phyloP scores from a whole-genome alignment of 106 monocot species.

The Agapanthus africanus region DNA sequence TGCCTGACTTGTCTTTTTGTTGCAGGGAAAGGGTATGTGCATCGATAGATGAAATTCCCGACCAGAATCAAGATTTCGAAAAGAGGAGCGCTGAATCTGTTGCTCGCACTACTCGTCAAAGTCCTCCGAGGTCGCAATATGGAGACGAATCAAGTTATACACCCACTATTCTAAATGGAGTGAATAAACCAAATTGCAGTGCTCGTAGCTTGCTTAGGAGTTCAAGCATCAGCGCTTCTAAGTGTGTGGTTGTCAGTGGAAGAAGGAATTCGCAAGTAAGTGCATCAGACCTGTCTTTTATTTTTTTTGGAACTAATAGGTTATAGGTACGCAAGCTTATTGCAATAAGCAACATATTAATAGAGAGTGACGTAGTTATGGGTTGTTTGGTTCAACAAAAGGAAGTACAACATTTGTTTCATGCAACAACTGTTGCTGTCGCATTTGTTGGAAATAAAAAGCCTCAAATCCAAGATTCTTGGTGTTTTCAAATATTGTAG shows the following conservation, averaged over 20 bases:
- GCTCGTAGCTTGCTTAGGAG: constrained; percentile 61
- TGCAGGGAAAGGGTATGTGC: constrained; percentile 40
- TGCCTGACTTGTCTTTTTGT: not conserved
- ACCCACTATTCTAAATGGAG: constrained; percentile 26
- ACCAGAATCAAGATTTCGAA: constrained; percentile 28
- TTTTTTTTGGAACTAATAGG: no score
- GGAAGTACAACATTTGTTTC: no score
- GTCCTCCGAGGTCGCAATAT: constrained; percentile 39
- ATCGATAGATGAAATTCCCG: constrained; percentile 20
- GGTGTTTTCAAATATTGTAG: no score
- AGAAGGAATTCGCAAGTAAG: constrained; percentile 57
- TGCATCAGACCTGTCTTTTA: not conserved
- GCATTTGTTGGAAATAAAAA: no score
- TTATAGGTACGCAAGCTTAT: no score
- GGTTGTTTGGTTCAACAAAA: no score
- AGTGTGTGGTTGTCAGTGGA: constrained; percentile 49
- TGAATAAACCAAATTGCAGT: constrained; percentile 37
- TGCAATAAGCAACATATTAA: no score
- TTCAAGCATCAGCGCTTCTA: constrained; percentile 82
- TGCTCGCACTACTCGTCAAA: constrained; percentile 30
- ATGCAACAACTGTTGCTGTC: no score
- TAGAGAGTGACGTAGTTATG: no score
- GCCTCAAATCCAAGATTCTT: no score
- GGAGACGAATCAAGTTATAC: constrained; percentile 17
- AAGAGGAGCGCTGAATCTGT: constrained; percentile 24